phyloP scores from a whole-genome alignment of 306 rosid genomes.

The Cucumis cinereus region DNA sequence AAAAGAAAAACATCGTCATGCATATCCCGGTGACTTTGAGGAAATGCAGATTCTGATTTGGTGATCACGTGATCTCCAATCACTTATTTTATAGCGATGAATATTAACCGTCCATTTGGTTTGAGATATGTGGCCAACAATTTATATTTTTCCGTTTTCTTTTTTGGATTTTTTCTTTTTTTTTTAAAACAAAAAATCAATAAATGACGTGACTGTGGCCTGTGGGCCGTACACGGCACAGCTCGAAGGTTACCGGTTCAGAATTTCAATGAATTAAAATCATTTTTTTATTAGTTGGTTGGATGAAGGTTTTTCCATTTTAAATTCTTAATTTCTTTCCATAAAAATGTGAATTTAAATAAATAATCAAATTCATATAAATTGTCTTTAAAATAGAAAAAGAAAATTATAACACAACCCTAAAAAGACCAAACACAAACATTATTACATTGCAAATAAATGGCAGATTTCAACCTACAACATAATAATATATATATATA shows the following conservation, averaged over 20 bases:
- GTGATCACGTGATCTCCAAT: neutral
- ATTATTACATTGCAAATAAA: neutral
- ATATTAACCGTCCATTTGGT: neutral
- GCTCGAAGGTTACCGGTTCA: neutral
- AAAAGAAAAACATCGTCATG: neutral
- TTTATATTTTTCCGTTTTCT: neutral
- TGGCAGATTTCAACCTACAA: neutral
- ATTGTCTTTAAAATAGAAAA: neutral
- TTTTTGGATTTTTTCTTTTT: neutral
- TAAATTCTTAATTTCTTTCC: neutral
- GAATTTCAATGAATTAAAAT: neutral
- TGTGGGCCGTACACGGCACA: conserved; percentile 2
- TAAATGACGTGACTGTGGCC: neutral
- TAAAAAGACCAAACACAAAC: neutral
- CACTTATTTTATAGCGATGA: neutral
- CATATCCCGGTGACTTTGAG: neutral
- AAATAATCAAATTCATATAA: neutral
- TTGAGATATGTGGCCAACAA: neutral
- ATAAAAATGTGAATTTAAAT: neutral
- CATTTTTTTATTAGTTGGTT: neutral
- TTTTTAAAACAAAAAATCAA: neutral
- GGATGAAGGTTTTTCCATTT: neutral
- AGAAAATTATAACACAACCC: neutral
- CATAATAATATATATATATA: neutral
- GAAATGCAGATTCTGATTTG: neutral